These are phyloP conservation scores for Kitagawia praeruptora DNA, from an alignment of 129 eudicot genomes.

Conservation along the genomic window DNA sequence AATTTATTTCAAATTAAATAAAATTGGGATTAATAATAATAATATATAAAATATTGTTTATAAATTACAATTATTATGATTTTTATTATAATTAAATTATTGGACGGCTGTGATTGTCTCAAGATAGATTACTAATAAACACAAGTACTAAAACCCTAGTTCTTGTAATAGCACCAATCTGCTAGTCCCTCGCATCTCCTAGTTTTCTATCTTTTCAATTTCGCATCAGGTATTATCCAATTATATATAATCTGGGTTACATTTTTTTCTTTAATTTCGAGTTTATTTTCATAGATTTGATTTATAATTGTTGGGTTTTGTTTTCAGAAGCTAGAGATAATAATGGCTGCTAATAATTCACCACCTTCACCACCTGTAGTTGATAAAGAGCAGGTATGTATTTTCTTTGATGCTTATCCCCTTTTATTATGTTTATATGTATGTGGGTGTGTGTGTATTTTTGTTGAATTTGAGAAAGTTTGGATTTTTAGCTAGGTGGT, in stretches of 20 bases:
- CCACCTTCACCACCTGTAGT: constrained; percentile 23
- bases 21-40: too few relatives aligned
- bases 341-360: constrained; percentile 37
- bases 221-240: background rate
- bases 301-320: background rate
- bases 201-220: background rate
- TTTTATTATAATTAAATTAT: background rate
- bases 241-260: background rate
- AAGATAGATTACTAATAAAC: background rate
- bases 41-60: too few relatives aligned
- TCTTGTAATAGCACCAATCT: background rate
- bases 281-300: background rate
- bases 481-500: background rate
- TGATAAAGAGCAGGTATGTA: constrained; percentile 40
- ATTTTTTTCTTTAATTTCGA: background rate
- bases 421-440: background rate
- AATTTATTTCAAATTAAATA: too few relatives aligned
- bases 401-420: background rate
- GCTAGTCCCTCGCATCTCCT: background rate
- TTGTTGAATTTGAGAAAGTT: background rate
- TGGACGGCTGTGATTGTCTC: background rate
- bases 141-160: background rate
- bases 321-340: background rate
- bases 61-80: too few relatives aligned
- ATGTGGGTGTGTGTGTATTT: background rate